Conservation (phyloP, 2,329 filamentous ascomycete genomes). For the Thielaviopsis populi region DNA sequence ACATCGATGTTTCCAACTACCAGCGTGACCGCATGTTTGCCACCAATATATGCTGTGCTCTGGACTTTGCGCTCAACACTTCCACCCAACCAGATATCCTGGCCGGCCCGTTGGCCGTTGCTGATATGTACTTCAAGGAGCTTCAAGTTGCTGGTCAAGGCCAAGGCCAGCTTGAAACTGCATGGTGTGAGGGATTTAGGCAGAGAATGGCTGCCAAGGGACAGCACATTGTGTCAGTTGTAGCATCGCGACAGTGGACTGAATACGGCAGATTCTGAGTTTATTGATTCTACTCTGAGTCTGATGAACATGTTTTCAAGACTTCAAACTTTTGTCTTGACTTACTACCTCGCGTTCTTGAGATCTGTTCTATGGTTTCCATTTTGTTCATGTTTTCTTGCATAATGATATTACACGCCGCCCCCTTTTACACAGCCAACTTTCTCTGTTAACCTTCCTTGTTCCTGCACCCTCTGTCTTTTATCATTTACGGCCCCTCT, state of each 20-base stretch:
- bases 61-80: conserved; percentile 32
- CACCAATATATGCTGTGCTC: conserved; percentile 34
- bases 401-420: background rate
- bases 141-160: conserved; percentile 28
- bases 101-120: conserved; percentile 29
- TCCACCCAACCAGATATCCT: conserved; percentile 35
- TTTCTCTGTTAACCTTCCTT: background rate
- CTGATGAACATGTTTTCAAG: no score
- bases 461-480: background rate
- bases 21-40: conserved; percentile 32
- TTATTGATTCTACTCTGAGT: background rate
- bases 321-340: no score
- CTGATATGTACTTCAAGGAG: conserved; percentile 29
- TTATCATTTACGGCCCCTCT: no score
- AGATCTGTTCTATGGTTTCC: no score
- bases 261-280: conserved; percentile 14
- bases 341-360: no score
- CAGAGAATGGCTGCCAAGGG: conserved; percentile 27
- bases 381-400: background rate
- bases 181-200: conserved; percentile 35
- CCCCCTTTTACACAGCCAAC: background rate
- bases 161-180: conserved; percentile 28
- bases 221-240: conserved; percentile 28
- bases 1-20: conserved; percentile 31
- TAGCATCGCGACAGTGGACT: conserved; percentile 27